Percentiles rank a stretch among this genome's conserved stretches.
These are phyloP conservation scores for Mycena chlorophos DNA, from an alignment of 768 basidiomycete genomes.

Conservation along the genomic window DNA sequence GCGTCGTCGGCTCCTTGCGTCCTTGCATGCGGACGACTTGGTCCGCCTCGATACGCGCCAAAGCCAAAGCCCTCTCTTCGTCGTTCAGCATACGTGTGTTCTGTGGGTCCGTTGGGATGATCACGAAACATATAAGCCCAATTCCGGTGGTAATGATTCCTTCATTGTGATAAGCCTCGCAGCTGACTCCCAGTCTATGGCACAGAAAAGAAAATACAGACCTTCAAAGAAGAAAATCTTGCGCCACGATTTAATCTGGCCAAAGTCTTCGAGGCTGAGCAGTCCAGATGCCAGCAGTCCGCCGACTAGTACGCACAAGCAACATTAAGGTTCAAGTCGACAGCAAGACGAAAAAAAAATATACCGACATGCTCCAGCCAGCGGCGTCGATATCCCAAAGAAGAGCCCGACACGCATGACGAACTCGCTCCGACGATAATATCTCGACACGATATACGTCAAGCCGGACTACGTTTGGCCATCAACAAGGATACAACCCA, in stretches of 20 bases:
- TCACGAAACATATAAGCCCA: conserved; percentile 35
- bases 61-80: conserved; percentile 35
- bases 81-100: conserved; percentile 34
- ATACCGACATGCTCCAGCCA: conserved; percentile 38
- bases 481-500: neutral
- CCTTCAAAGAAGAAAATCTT: conserved; percentile 49
- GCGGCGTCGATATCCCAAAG: conserved; percentile 34
- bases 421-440: conserved; percentile 37
- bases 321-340: neutral
- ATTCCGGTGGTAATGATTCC: conserved; percentile 40
- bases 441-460: conserved; percentile 40
- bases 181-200: neutral
- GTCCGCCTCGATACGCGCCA: conserved; percentile 38
- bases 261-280: conserved; percentile 31
- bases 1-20: conserved; percentile 31
- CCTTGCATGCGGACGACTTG: conserved; percentile 30
- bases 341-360: neutral
- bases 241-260: conserved; percentile 35
- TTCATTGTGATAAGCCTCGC: conserved; percentile 8
- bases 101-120: conserved; percentile 39
- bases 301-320: conserved; percentile 30
- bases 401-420: conserved; percentile 39
- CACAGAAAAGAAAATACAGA: conserved; percentile 5
- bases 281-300: conserved; percentile 42
- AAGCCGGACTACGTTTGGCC: conserved; percentile 34